Evolutionary conservation across 2,329 filamentous ascomycete genomes (phyloP).

Genomic region (Pleomassaria siparia): DNA sequence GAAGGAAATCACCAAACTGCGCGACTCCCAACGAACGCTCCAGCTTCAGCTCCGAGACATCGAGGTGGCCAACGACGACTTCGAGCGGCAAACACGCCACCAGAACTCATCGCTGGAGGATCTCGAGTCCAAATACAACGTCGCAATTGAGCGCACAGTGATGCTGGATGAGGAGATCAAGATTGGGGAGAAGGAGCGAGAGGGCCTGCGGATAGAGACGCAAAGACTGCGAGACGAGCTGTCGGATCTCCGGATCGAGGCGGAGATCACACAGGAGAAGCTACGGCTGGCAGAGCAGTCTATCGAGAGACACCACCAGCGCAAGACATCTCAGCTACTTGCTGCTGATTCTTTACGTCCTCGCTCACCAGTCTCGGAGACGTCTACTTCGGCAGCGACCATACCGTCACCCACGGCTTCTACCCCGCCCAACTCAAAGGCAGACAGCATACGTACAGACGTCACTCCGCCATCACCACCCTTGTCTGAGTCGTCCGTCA

Average conservation of each 20-base stretch:
- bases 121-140: slow-evolving; percentile 94
- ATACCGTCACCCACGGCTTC: slow-evolving; percentile 84
- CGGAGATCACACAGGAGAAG: slow-evolving; percentile 92
- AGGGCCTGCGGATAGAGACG: slow-evolving; percentile 82
- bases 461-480: slow-evolving; percentile 91
- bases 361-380: slow-evolving; percentile 72
- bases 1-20: slow-evolving; percentile 91
- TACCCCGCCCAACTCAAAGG: slow-evolving; percentile 75
- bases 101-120: slow-evolving; percentile 96
- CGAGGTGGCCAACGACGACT: slow-evolving; percentile 97
- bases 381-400: slow-evolving; percentile 77
- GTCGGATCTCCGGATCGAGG: slow-evolving; percentile 90
- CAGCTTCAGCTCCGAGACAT: slow-evolving; percentile 87
- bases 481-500: slow-evolving; percentile 79
- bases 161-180: slow-evolving; percentile 96
- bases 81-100: slow-evolving; percentile 92
- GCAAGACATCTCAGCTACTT: slow-evolving; percentile 53
- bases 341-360: slow-evolving; percentile 52
- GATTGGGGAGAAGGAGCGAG: slow-evolving; percentile 86
- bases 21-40: slow-evolving; percentile 79
- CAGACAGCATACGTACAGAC: slow-evolving; percentile 63
- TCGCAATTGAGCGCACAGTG: slow-evolving; percentile 86
- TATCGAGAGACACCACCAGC: slow-evolving; percentile 52
- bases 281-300: slow-evolving; percentile 68
- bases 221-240: slow-evolving; percentile 90